Evolutionary conservation across 2,329 filamentous ascomycete genomes (phyloP).

Genomic region (Colletotrichum phormii): DNA sequence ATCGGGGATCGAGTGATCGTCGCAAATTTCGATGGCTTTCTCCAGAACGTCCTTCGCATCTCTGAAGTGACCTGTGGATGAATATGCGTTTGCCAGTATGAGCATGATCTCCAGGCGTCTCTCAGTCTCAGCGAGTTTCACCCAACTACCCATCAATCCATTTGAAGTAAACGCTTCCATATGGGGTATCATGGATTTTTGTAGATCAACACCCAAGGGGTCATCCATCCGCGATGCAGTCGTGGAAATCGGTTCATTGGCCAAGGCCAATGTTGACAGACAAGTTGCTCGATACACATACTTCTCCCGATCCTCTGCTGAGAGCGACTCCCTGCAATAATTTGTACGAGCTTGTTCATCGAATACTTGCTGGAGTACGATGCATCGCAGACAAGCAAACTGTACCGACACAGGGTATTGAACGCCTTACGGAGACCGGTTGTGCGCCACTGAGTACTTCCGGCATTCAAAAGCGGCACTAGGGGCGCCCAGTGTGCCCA

Average conservation of each 20-base stretch:
- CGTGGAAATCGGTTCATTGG: background rate
- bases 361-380: background rate
- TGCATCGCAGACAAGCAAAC: background rate
- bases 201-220: background rate
- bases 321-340: constrained; percentile 3
- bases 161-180: background rate
- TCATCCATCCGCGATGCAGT: background rate
- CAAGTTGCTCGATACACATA: background rate
- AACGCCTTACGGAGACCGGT: background rate
- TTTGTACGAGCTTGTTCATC: constrained; percentile 3
- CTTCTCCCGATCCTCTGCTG: background rate
- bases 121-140: background rate
- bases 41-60: background rate
- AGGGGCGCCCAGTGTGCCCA: too few species aligned
- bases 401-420: background rate
- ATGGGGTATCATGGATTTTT: constrained; percentile 1
- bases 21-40: background rate
- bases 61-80: background rate
- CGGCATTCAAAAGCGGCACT: background rate
- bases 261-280: background rate
- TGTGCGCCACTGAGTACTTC: background rate
- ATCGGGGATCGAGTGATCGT: background rate
- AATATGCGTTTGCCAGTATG: background rate
- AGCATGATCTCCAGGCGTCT: background rate
- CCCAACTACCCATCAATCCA: background rate